Conservation (phyloP, 2,329 filamentous ascomycete genomes). For the Eutypa lata region DNA sequence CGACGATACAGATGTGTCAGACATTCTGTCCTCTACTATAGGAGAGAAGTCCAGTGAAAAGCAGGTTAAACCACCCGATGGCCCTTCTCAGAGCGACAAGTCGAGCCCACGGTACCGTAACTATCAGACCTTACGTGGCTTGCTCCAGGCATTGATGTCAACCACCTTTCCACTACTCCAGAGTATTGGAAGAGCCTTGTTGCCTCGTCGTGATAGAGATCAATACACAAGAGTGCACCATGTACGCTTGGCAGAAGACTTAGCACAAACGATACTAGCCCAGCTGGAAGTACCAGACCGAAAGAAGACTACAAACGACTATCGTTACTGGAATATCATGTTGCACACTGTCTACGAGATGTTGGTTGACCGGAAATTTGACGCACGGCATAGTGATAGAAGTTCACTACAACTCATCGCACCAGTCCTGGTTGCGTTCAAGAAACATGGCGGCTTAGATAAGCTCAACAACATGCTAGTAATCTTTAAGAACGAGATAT, state of each 20-base stretch:
- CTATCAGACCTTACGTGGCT: conserved; percentile 69
- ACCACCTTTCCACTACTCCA: conserved; percentile 85
- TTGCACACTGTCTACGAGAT: conserved; percentile 75
- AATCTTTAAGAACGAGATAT: conserved; percentile 60
- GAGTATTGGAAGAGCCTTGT: conserved; percentile 75
- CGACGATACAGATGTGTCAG: conserved; percentile 26
- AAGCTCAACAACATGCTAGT: conserved; percentile 70
- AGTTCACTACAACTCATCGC: conserved; percentile 58
- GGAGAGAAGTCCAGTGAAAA: conserved; percentile 22
- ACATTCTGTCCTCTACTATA: conserved; percentile 19
- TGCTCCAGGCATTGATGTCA: conserved; percentile 75
- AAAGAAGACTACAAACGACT: conserved; percentile 58
- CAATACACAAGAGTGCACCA: conserved; percentile 52
- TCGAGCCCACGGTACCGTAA: conserved; percentile 59
- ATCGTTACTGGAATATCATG: conserved; percentile 79
- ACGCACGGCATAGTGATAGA: conserved; percentile 44
- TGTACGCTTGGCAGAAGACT: conserved; percentile 55
- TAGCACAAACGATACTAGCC: conserved; percentile 67
- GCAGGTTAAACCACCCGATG: conserved; percentile 3
- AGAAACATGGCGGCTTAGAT: conserved; percentile 72
- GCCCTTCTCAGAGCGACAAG: conserved; percentile 21
- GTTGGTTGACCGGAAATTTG: conserved; percentile 63
- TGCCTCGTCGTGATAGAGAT: conserved; percentile 73
- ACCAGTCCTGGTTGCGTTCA: conserved; percentile 82
- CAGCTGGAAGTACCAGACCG: conserved; percentile 54